Percentiles rank a stretch among this genome's conserved stretches.
Conservation (phyloP, 2,329 filamentous ascomycete genomes). For the Clonostachys chloroleuca region DNA sequence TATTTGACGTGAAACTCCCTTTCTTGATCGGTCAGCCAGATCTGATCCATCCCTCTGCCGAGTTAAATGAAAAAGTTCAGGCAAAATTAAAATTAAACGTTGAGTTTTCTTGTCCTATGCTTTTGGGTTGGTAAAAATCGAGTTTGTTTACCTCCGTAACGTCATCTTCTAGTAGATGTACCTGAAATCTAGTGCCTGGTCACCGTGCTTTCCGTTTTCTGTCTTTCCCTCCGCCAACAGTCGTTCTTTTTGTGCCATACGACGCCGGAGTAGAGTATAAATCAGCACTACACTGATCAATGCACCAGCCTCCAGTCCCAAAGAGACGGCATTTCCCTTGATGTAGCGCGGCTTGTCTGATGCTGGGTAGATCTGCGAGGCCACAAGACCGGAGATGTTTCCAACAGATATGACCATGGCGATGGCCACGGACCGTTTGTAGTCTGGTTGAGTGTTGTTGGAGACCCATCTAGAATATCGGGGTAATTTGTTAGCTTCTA, state of each 20-base stretch:
- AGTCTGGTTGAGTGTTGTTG: slow-evolving; percentile 23
- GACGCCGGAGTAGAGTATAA: slow-evolving; percentile 1
- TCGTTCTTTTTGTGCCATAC: background rate
- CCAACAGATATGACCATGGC: slow-evolving; percentile 20
- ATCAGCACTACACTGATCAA: slow-evolving; percentile 14
- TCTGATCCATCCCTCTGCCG: no score
- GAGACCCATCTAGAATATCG: slow-evolving; percentile 15
- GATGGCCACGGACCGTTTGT: slow-evolving; percentile 21
- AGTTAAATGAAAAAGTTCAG: no score
- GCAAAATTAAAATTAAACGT: no score
- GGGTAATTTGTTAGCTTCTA: slow-evolving; percentile 2
- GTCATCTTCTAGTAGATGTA: slow-evolving; percentile 1
- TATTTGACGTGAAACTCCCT: no score
- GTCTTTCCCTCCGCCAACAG: slow-evolving; percentile 1
- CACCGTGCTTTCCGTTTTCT: slow-evolving; percentile 2
- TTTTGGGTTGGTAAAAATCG: no score
- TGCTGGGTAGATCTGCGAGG: slow-evolving; percentile 23
- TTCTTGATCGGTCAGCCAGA: no score
- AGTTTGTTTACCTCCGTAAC: no score
- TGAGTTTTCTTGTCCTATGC: no score
- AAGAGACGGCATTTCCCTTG: slow-evolving; percentile 17
- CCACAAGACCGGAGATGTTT: slow-evolving; percentile 18
- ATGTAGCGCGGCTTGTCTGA: slow-evolving; percentile 22
- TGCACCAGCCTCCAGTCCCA: slow-evolving; percentile 16
- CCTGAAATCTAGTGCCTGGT: slow-evolving; percentile 1